Conservation (phyloP, 306 rosid species). For the Vicia faba region DNA sequence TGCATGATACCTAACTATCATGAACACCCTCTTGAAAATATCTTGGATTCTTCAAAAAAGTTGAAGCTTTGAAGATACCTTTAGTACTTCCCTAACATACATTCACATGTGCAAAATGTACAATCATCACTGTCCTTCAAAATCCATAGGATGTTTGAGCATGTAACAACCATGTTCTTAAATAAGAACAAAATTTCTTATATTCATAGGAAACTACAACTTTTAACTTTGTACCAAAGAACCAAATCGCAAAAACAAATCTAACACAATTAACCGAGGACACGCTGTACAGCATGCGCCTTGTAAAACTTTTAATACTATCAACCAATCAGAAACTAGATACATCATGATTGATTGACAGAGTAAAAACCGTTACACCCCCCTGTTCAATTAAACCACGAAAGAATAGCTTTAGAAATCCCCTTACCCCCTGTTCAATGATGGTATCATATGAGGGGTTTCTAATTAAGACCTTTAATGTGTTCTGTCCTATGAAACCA, state of each 20-base stretch:
- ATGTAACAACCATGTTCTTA: slow-evolving; percentile 13
- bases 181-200: slow-evolving; percentile 26
- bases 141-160: background rate
- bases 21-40: background rate
- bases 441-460: slow-evolving; percentile 24
- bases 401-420: slow-evolving; percentile 35
- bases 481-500: slow-evolving; percentile 33
- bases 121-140: background rate
- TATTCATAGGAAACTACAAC: slow-evolving; percentile 35
- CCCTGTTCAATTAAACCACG: background rate
- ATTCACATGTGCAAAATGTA: slow-evolving; percentile 12
- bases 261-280: slow-evolving; percentile 32
- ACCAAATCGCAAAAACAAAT: slow-evolving; percentile 11
- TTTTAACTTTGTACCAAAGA: too few species aligned
- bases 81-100: background rate
- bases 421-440: slow-evolving; percentile 23
- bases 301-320: background rate
- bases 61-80: slow-evolving; percentile 25
- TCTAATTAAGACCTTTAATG: slow-evolving; percentile 16
- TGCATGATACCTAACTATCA: slow-evolving; percentile 16
- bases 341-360: background rate
- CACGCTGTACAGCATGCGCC: slow-evolving; percentile 37
- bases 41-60: slow-evolving; percentile 36
- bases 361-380: background rate
- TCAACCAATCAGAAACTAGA: slow-evolving; percentile 3